Evolutionary conservation across 225 moss, liverwort and hornwort species (phyloP).

Genomic region (Asterella californica): DNA sequence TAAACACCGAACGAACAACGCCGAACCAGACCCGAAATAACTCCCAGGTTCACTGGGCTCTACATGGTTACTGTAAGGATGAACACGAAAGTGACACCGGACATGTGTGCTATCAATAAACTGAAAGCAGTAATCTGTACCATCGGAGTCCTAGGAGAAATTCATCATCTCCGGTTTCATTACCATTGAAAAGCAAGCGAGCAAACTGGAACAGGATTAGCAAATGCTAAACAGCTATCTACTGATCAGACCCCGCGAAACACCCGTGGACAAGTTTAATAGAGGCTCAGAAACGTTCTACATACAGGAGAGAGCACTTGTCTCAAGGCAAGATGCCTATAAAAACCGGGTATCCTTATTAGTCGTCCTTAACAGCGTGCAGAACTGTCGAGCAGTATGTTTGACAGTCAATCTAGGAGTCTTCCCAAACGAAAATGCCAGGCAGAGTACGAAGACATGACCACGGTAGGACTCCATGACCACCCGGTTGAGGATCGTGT

Average conservation of each 20-base stretch:
- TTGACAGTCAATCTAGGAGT: not conserved
- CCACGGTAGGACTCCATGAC: not conserved
- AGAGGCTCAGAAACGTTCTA: not conserved
- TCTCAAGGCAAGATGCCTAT: not conserved
- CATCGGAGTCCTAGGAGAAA: not conserved
- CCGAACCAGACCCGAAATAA: too few species aligned
- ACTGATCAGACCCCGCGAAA: too few species aligned
- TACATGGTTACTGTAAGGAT: too few species aligned
- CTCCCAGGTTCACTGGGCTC: too few species aligned
- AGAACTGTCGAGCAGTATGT: not conserved
- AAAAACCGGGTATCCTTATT: not conserved
- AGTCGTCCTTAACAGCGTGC: not conserved
- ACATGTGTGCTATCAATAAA: not conserved
- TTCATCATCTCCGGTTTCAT: too few species aligned
- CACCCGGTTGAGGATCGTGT: not conserved
- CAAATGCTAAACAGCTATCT: too few species aligned
- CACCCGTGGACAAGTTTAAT: not conserved
- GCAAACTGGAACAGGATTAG: too few species aligned
- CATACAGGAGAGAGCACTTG: not conserved
- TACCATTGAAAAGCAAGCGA: too few species aligned
- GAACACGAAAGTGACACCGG: too few species aligned
- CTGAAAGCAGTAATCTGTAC: not conserved
- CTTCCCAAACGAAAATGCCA: not conserved
- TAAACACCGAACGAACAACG: too few species aligned
- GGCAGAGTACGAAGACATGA: too few species aligned